phyloP scores from a whole-genome alignment of 441 rosid genomes.

The Brassica balearica region DNA sequence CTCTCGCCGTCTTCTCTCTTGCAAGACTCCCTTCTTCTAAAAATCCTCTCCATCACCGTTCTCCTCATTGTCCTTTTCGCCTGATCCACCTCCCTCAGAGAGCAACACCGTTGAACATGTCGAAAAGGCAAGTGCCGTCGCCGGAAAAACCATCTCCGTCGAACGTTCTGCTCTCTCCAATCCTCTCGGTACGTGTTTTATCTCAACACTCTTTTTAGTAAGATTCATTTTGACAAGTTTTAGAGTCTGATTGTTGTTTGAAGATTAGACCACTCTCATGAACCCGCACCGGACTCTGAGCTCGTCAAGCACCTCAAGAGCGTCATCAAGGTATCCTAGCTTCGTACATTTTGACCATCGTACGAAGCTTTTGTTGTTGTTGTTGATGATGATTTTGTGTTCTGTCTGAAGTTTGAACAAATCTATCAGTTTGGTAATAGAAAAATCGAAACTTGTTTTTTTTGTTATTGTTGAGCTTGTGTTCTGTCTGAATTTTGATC shows the following conservation, averaged over 20 bases:
- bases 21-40: slow-evolving; percentile 26
- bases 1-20: slow-evolving; percentile 46
- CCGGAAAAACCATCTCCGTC: slow-evolving; percentile 59
- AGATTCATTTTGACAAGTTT: not conserved
- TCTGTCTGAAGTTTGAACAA: not conserved
- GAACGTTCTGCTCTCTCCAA: slow-evolving; percentile 76
- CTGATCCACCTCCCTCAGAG: slow-evolving; percentile 46
- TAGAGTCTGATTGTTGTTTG: not conserved
- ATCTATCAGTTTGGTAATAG: not conserved
- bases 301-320: slow-evolving; percentile 91
- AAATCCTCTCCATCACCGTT: slow-evolving; percentile 32
- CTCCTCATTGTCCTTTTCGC: slow-evolving; percentile 50
- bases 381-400: too few relatives aligned
- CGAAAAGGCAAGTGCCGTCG: slow-evolving; percentile 46
- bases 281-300: slow-evolving; percentile 60
- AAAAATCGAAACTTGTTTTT: not conserved
- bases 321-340: slow-evolving; percentile 49
- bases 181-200: slow-evolving; percentile 52
- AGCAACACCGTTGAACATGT: slow-evolving; percentile 53
- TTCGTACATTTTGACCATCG: too few relatives aligned
- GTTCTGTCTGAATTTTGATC: not conserved
- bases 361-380: too few relatives aligned
- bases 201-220: not conserved
- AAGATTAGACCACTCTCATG: slow-evolving; percentile 71
- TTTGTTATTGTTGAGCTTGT: not conserved